Base-by-base conservation (phyloP, 2,329 filamentous ascomycete species). In the Colletotrichum orbiculare region DNA sequence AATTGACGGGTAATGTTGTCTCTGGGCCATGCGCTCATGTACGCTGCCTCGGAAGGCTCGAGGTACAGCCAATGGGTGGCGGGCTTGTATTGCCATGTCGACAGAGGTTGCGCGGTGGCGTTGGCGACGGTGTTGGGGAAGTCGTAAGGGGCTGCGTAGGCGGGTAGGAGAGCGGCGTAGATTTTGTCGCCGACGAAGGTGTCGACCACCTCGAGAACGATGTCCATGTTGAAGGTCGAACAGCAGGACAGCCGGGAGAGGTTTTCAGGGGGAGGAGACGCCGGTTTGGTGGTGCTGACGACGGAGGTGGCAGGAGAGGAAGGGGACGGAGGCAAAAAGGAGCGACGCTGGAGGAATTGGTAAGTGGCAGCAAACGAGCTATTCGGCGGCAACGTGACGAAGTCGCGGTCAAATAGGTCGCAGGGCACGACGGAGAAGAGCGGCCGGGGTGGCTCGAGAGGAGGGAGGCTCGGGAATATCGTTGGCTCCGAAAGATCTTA, bases 151-250 rank as follows among this genome's bases (percentile, higher is more conserved):
- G 82, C 81, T 11, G 82, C 79, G 37, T 79, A 82, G 49, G 82
- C 81, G 8, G 94, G 94, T n/a, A 92, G 81, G 6, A 91, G 71
- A 41, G 81, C 83, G 54, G 94, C 90, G 76, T 96, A 97, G 64
- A 91, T 71, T 70, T 90, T 87, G 80, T 98, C 95, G 78, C 91
- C 91, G 68, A 94, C 73, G 73, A 91, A 93, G 72, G 90, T 92
- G 80, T 98, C 95, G 79, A 88, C 86, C 66, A 94, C 72, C 79
- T 97, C 94, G 70, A 97, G 90, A 49, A 96, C 88, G 80, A 97
- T 88, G 84, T 98, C 95, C 95, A 98, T 97, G 78, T 76, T 83
- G 81, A 69, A 64, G 25, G 60, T 34, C 57, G 9, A 41, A 17
- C 12, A 10, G n/a, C 43, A 13, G 46, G 46, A 48, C 25, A 33